Evolutionary conservation across 495 filamentous ascomycete species (phyloP).

Genomic region (Mytilinidion resinicola): DNA sequence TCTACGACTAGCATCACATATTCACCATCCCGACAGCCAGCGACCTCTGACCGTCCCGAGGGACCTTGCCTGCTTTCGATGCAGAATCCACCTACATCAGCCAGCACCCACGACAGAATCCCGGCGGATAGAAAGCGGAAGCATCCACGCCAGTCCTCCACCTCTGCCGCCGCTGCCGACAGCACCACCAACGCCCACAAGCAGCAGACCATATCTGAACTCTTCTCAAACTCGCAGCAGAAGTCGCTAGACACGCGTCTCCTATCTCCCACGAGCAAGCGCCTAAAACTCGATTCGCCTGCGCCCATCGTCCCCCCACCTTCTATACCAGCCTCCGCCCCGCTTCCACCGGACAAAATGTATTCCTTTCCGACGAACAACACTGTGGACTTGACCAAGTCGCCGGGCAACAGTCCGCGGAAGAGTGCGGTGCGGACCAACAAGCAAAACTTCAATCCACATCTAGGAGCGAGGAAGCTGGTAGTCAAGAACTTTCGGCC

Average conservation of each 20-base stretch:
- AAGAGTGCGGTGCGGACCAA: slow-evolving; percentile 14
- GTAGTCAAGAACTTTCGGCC: slow-evolving; percentile 79
- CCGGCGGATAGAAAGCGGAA: slow-evolving; percentile 23
- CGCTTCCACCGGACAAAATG: slow-evolving; percentile 11
- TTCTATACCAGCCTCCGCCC: slow-evolving; percentile 11
- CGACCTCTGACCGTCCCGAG: background rate
- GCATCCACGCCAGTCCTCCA: slow-evolving; percentile 6
- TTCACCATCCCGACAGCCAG: no score
- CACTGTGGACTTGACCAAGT: slow-evolving; percentile 10
- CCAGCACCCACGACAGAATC: background rate
- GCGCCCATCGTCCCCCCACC: slow-evolving; percentile 3
- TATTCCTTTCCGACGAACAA: slow-evolving; percentile 6
- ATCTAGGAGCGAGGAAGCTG: slow-evolving; percentile 68
- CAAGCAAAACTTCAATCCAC: slow-evolving; percentile 43
- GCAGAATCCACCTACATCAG: background rate
- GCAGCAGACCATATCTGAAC: slow-evolving; percentile 16
- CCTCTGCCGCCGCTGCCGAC: background rate
- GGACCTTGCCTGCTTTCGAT: slow-evolving; percentile 1
- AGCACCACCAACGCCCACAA: background rate
- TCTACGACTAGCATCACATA: no score
- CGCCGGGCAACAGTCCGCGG: background rate
- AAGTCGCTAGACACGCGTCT: slow-evolving; percentile 10
- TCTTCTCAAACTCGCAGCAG: slow-evolving; percentile 20
- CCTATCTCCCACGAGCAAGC: slow-evolving; percentile 22
- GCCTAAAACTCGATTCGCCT: slow-evolving; percentile 13